Conservation (phyloP, 148 eudicot species). For the Diospyros lotus region DNA sequence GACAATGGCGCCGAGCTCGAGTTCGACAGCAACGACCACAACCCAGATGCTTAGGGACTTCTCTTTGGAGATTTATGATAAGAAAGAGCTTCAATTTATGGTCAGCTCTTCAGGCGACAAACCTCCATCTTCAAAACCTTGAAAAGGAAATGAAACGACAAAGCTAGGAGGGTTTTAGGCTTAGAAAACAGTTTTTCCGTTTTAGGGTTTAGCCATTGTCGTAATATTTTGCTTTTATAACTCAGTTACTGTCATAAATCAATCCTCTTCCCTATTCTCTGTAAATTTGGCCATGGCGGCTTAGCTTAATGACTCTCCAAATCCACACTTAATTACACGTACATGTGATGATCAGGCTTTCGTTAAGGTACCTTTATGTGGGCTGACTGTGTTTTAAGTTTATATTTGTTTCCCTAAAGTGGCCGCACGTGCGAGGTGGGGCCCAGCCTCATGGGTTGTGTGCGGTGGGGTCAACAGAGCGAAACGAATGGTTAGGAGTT, state of each 20-base stretch:
- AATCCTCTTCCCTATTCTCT: neutral
- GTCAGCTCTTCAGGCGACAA: conserved; percentile 29
- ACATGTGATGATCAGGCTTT: neutral
- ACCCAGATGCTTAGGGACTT: conserved; percentile 53
- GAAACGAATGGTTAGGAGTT: conserved; percentile 16
- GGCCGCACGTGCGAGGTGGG: neutral
- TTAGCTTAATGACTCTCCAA: neutral
- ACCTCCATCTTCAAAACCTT: conserved; percentile 24
- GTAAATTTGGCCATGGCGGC: neutral
- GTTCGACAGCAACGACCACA: conserved; percentile 12
- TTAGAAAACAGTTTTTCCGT: neutral
- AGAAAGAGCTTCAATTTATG: conserved; percentile 84
- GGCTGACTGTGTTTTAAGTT: no score
- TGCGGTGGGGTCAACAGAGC: conserved; percentile 8
- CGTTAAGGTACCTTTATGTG: no score
- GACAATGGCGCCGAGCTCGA: conserved; percentile 42
- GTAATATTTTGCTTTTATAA: neutral
- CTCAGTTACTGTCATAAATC: neutral
- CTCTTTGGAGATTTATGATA: conserved; percentile 60
- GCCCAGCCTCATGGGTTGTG: neutral
- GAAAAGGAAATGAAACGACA: neutral
- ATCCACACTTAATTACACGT: neutral
- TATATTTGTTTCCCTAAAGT: neutral
- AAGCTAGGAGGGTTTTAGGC: neutral
- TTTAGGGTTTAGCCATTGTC: neutral